A percentile compares a stretch with the other conserved stretches of the same genome.
These are phyloP conservation scores for Diaporthe ampelina DNA, from an alignment of 2,329 filamentous ascomycete genomes.

Conservation along the genomic window DNA sequence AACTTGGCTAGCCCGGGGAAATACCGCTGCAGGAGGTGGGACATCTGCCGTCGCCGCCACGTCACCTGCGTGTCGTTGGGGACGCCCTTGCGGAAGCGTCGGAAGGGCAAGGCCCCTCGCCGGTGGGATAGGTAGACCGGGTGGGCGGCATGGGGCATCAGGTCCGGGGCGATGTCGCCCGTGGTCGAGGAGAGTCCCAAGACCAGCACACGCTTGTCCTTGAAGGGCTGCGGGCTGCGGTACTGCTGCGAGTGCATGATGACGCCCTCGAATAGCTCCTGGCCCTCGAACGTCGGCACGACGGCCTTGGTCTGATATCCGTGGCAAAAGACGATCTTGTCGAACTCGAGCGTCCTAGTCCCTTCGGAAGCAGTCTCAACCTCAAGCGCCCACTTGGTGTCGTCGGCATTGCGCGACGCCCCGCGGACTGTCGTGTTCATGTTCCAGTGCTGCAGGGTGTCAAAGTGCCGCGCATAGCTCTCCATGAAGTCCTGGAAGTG, in stretches of 20 bases:
- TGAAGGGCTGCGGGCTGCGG: slow-evolving; percentile 41
- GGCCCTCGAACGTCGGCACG: slow-evolving; percentile 39
- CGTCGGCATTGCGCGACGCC: slow-evolving; percentile 43
- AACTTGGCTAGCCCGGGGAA: slow-evolving; percentile 44
- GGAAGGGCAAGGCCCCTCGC: slow-evolving; percentile 38
- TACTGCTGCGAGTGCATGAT: slow-evolving; percentile 41
- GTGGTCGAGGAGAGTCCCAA: slow-evolving; percentile 42
- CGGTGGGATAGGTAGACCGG: slow-evolving; percentile 43
- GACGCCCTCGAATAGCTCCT: slow-evolving; percentile 39
- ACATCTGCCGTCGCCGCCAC: slow-evolving; percentile 46
- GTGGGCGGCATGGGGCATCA: slow-evolving; percentile 37
- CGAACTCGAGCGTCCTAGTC: slow-evolving; percentile 43
- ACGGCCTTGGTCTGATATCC: slow-evolving; percentile 37
- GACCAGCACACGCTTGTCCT: slow-evolving; percentile 41
- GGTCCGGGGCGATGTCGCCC: slow-evolving; percentile 41
- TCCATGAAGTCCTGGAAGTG: slow-evolving; percentile 52
- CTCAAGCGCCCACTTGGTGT: slow-evolving; percentile 48
- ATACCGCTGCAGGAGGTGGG: slow-evolving; percentile 33
- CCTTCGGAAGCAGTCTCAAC: slow-evolving; percentile 43
- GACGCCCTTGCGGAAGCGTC: slow-evolving; percentile 35
- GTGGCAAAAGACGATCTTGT: slow-evolving; percentile 42
- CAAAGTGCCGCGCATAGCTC: slow-evolving; percentile 52
- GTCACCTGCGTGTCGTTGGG: slow-evolving; percentile 44
- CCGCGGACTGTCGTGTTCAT: slow-evolving; percentile 45
- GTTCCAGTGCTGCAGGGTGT: slow-evolving; percentile 46